phyloP scores from a whole-genome alignment of 1,284 basidiomycete genomes.

The Calocybe gambosa region DNA sequence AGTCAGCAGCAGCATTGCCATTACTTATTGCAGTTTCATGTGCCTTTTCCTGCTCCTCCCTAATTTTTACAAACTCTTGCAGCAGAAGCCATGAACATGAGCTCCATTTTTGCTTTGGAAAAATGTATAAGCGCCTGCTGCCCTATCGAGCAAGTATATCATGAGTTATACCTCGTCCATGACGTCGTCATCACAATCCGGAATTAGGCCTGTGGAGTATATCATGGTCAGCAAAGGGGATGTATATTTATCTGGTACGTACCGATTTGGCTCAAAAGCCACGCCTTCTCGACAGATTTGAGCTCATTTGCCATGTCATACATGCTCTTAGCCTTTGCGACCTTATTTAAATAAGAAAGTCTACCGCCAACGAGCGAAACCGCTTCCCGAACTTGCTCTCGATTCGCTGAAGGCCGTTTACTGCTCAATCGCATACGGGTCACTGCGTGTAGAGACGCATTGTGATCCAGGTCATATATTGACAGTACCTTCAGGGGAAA shows the following conservation, averaged over 20 bases:
- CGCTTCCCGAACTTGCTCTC: conserved; percentile 41
- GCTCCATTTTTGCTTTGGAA: conserved; percentile 68
- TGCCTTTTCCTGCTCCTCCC: conserved; percentile 43
- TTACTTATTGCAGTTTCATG: conserved; percentile 33
- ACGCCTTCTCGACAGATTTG: conserved; percentile 68
- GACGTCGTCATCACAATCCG: conserved; percentile 81
- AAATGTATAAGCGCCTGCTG: conserved; percentile 7
- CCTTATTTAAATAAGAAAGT: conserved; percentile 66
- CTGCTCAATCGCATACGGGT: conserved; percentile 44
- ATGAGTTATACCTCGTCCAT: conserved; percentile 62
- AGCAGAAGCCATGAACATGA: conserved; percentile 74
- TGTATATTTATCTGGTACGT: conserved; percentile 22
- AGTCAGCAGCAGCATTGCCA: conserved; percentile 30
- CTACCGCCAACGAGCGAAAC: conserved; percentile 70
- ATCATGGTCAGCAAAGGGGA: conserved; percentile 1
- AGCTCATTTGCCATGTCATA: conserved; percentile 34
- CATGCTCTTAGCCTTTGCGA: conserved; percentile 11
- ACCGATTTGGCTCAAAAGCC: conserved; percentile 72
- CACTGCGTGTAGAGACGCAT: conserved; percentile 61
- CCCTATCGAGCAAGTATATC: not conserved
- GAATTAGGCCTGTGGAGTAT: conserved; percentile 35
- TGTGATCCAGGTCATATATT: conserved; percentile 60
- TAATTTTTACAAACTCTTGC: conserved; percentile 59
- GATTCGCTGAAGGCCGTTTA: conserved; percentile 21
- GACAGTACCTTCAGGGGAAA: conserved; percentile 50